Conservation (phyloP, 176 grass and related monocot genomes). For the Triticum monococcum region DNA sequence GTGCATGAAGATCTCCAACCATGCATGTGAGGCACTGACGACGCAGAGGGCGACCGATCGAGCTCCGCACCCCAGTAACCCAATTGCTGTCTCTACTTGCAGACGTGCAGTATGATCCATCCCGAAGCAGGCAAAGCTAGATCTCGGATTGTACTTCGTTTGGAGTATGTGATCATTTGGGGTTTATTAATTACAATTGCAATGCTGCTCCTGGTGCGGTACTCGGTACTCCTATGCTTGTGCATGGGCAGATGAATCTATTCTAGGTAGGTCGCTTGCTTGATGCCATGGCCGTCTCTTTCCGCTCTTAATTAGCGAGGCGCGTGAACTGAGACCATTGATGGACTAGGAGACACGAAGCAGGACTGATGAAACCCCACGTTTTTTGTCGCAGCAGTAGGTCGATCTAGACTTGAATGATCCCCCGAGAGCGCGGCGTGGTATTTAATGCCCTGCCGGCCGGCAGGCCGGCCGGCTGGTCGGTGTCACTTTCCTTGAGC, state of each 20-base stretch:
- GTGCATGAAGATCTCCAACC: too few relatives aligned
- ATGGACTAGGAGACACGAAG: background rate
- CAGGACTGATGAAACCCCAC: background rate
- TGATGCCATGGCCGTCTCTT: background rate
- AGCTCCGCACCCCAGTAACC: too few relatives aligned
- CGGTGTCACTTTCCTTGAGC: background rate
- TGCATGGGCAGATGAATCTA: background rate
- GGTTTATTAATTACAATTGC: background rate
- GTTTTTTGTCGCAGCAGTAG: background rate
- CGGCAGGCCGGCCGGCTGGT: background rate
- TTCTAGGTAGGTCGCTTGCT: background rate
- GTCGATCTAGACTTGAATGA: background rate
- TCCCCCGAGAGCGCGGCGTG: background rate
- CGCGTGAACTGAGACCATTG: background rate
- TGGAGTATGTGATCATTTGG: too few relatives aligned
- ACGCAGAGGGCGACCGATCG: too few relatives aligned
- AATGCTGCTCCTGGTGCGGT: background rate
- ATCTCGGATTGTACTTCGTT: too few relatives aligned
- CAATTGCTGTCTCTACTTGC: too few relatives aligned
- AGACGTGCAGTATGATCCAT: too few relatives aligned
- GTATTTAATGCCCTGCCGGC: background rate
- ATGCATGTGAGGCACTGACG: too few relatives aligned
- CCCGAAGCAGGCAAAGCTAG: too few relatives aligned
- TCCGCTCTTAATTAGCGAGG: background rate
- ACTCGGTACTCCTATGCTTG: too few relatives aligned